Evolutionary conservation across 768 basidiomycete species (phyloP).

Genomic region (Leccinum uliginosum): DNA sequence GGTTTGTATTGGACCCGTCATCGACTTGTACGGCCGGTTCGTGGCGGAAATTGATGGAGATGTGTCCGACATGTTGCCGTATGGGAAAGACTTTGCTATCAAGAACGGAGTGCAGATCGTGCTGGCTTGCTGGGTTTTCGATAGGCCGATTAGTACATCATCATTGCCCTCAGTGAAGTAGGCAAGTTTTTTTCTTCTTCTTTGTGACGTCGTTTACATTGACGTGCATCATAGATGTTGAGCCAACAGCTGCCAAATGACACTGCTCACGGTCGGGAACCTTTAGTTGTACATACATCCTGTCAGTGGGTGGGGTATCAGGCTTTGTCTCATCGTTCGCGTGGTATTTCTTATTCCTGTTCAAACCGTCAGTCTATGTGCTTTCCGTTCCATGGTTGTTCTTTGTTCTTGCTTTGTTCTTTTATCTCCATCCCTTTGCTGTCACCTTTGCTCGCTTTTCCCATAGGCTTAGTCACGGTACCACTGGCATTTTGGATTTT

Average conservation of each 20-base stretch:
- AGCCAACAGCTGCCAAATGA: constrained; percentile 95
- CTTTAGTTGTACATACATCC: constrained; percentile 88
- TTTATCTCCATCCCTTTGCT: constrained; percentile 85
- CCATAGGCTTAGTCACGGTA: constrained; percentile 39
- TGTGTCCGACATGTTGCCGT: constrained; percentile 66
- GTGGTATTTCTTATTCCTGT: constrained; percentile 88
- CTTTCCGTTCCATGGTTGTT: constrained; percentile 87
- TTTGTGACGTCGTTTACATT: neutral
- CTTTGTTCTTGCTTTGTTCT: constrained; percentile 85
- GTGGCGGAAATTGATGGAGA: constrained; percentile 96
- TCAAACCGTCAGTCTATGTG: constrained; percentile 84
- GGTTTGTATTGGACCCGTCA: constrained; percentile 89
- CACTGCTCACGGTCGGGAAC: constrained; percentile 78
- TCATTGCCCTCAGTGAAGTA: constrained; percentile 85
- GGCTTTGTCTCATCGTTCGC: constrained; percentile 76
- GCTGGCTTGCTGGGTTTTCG: constrained; percentile 71
- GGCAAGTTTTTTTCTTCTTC: constrained; percentile 33
- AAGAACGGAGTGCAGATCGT: constrained; percentile 85
- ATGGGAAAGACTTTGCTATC: constrained; percentile 61
- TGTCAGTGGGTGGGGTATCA: constrained; percentile 71
- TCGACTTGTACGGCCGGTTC: constrained; percentile 92
- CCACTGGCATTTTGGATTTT: constrained; percentile 48
- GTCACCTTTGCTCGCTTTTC: constrained; percentile 51
- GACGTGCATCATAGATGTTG: constrained; percentile 54
- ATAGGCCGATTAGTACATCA: constrained; percentile 87